Evolutionary conservation across 2,329 filamentous ascomycete species (phyloP).

Genomic region (Calonectria henricotiae): DNA sequence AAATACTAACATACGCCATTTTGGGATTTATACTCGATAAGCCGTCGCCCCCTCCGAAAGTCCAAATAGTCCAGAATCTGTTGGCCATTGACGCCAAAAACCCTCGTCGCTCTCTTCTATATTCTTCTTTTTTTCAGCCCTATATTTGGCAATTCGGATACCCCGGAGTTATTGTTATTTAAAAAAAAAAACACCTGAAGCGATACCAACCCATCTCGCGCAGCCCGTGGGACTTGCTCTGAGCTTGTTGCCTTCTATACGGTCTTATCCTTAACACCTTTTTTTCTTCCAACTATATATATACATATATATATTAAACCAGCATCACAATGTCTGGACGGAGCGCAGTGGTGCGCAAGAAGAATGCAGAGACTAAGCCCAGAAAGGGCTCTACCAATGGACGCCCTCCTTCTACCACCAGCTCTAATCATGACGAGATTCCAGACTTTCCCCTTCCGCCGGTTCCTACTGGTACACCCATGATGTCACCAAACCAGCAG

Average conservation of each 20-base stretch:
- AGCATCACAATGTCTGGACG: constrained; percentile 68
- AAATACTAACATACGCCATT: constrained; percentile 9
- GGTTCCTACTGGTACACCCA: constrained; percentile 52
- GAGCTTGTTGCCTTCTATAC: neutral
- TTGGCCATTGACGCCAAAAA: constrained; percentile 9
- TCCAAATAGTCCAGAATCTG: neutral
- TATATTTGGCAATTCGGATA: constrained; percentile 27
- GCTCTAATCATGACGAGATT: constrained; percentile 62
- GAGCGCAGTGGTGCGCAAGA: constrained; percentile 73
- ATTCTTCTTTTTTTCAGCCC: constrained; percentile 6
- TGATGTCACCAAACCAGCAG: constrained; percentile 62
- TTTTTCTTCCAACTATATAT: neutral
- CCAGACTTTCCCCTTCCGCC: constrained; percentile 59
- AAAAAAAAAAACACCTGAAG: neutral
- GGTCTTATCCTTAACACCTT: neutral
- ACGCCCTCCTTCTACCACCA: constrained; percentile 59
- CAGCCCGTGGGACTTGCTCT: neutral
- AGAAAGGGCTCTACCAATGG: constrained; percentile 48
- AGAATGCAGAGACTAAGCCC: constrained; percentile 68
- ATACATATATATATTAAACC: neutral
- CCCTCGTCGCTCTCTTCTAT: constrained; percentile 14
- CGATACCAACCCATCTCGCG: neutral
- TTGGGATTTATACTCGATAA: constrained; percentile 29
- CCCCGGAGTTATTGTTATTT: constrained; percentile 9
- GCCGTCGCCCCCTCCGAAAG: neutral